Base-by-base conservation (phyloP, 78 protist species). In the Chrysochromulina tobinii region DNA sequence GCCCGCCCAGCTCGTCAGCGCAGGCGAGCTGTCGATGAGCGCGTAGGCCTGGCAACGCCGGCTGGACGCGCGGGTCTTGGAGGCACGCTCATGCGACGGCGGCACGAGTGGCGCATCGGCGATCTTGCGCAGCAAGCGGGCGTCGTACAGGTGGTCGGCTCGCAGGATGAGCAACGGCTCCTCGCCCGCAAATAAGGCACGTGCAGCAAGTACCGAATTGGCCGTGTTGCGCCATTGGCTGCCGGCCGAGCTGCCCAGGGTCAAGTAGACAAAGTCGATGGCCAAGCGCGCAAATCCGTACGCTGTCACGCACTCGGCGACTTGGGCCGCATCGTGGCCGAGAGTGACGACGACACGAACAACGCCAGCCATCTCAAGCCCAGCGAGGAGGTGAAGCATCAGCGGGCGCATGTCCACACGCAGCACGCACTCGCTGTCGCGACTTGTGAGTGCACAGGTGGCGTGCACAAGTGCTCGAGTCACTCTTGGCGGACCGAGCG, bases 381-480 rank as follows among this genome's bases (percentile, higher is more conserved):
- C 79, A 27, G 53, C 53, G n/a, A 69, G 17, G 55, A 69, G 79
- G 51, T 27, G 79, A 17, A 69, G 5, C 25, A 69, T 18, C 23
- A 69, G 79, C 38, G 79, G 79, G 50, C 79, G 79, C 79, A 69
- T 69, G 79, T 69, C 79, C 23, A 69, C 79, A 18, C 51, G 6
- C n/a, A 69, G 79, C 79, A 69, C 79, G 38, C 38, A 38, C 38
- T 38, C 38, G 38, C 38, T 38, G 38, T 38, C 38, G 38, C 38
- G 38, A 38, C 38, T 38, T 38, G 38, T 38, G 38, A 38, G 38
- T 38, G 38, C 38, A 38, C 38, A 38, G 38, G 38, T 38, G 38
- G 38, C 38, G 38, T 38, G 38, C 38, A 38, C 38, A 38, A 38
- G 38, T 38, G 38, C 38, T 38, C 38, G 38, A 38, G 38, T 38